A percentile compares a stretch with the other conserved stretches of the same genome.
These are phyloP conservation scores for Alternaria sp. DNA, from an alignment of 2,329 filamentous ascomycete species.

Conservation along the genomic window DNA sequence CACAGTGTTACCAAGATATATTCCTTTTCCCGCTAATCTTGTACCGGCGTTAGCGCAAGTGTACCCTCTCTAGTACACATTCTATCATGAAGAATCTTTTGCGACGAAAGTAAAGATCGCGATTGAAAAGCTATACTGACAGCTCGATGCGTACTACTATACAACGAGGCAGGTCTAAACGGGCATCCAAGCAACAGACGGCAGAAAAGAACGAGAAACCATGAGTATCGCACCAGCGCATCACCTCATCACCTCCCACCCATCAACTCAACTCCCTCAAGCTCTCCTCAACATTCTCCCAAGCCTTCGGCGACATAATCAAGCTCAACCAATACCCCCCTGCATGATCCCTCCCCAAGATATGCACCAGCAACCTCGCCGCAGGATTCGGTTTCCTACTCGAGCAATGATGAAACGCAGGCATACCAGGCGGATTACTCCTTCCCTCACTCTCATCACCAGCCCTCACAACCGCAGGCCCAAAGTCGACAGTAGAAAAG, in stretches of 20 bases:
- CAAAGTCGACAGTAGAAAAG: slow-evolving; percentile 27
- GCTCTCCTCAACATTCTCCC: slow-evolving; percentile 16
- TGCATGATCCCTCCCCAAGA: slow-evolving; percentile 19
- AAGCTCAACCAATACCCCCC: slow-evolving; percentile 19
- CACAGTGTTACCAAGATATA: fast-evolving
- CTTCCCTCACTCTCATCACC: neutral
- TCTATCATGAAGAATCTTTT: too few species aligned
- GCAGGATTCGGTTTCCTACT: slow-evolving; percentile 8
- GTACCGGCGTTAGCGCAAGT: neutral
- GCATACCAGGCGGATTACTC: slow-evolving; percentile 16
- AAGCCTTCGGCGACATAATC: slow-evolving; percentile 12
- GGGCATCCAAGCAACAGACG: neutral
- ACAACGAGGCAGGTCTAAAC: neutral
- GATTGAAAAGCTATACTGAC: too few species aligned
- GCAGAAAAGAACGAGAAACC: neutral
- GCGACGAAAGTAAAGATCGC: too few species aligned
- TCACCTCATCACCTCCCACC: neutral
- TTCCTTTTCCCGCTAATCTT: neutral
- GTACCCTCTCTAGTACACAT: too few species aligned
- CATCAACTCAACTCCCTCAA: neutral
- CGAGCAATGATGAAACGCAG: slow-evolving; percentile 18
- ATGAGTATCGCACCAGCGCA: neutral
- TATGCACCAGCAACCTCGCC: slow-evolving; percentile 15
- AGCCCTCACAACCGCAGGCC: slow-evolving; percentile 15
- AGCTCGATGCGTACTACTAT: neutral